A percentile compares a stretch with the other conserved stretches of the same genome.
These are phyloP conservation scores for Coprinopsis cinerea DNA, from an alignment of 768 basidiomycete species.

Conservation along the genomic window DNA sequence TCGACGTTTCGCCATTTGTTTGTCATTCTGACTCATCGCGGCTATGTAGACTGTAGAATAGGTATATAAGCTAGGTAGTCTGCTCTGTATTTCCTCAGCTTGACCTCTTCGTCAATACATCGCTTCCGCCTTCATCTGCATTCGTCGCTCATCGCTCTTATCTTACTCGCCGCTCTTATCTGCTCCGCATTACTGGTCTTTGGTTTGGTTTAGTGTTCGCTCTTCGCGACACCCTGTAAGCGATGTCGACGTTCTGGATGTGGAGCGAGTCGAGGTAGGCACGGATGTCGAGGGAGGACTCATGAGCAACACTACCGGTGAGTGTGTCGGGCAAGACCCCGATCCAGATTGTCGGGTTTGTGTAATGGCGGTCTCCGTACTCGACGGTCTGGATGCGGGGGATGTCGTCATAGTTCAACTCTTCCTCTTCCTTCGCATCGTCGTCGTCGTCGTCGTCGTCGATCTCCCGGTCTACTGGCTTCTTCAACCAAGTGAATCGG, in stretches of 20 bases:
- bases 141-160: no score
- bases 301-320: slow-evolving; percentile 23
- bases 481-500: slow-evolving; percentile 23
- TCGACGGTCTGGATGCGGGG: slow-evolving; percentile 19
- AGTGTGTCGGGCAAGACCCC: slow-evolving; percentile 29
- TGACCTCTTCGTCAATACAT: no score
- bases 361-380: slow-evolving; percentile 20
- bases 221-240: slow-evolving; percentile 31
- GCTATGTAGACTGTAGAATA: no score
- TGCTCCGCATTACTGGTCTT: no score
- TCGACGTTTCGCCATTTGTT: no score
- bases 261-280: slow-evolving; percentile 25
- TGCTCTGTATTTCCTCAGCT: no score
- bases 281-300: slow-evolving; percentile 25
- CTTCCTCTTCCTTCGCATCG: slow-evolving; percentile 14
- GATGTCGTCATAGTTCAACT: slow-evolving; percentile 16
- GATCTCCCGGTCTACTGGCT: slow-evolving; percentile 14
- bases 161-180: no score
- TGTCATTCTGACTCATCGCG: no score
- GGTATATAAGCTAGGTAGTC: no score
- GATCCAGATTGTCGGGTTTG: slow-evolving; percentile 34
- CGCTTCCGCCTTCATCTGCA: no score
- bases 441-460: slow-evolving; percentile 7
- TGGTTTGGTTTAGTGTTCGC: no score
- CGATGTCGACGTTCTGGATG: slow-evolving; percentile 31